phyloP scores from a whole-genome alignment of 495 filamentous ascomycete genomes.

The Tuber microsphaerosporum region DNA sequence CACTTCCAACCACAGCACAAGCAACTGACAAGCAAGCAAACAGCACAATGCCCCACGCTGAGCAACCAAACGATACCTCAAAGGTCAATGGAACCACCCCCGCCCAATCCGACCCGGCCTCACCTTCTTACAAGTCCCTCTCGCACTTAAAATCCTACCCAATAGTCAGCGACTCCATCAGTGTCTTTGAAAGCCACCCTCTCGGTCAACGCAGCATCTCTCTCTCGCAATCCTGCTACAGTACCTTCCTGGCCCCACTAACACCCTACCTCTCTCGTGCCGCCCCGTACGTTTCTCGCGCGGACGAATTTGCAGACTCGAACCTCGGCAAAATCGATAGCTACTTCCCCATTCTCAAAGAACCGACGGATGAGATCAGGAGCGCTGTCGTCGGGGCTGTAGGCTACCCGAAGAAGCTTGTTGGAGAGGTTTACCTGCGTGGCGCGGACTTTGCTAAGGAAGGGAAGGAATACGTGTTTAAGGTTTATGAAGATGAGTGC shows the following conservation, averaged over 20 bases:
- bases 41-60: slow-evolving; percentile 17
- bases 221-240: slow-evolving; percentile 61
- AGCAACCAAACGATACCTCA: slow-evolving; percentile 17
- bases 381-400: slow-evolving; percentile 57
- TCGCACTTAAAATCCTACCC: slow-evolving; percentile 84
- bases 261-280: slow-evolving; percentile 70
- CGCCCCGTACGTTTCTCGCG: slow-evolving; percentile 72
- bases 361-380: slow-evolving; percentile 71
- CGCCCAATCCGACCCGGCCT: slow-evolving; percentile 4
- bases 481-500: slow-evolving; percentile 65
- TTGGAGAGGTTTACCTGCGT: slow-evolving; percentile 33
- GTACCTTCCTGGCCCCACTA: slow-evolving; percentile 56
- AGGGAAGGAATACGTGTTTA: slow-evolving; percentile 66
- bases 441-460: slow-evolving; percentile 44
- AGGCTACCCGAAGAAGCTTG: slow-evolving; percentile 58
- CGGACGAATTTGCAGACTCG: slow-evolving; percentile 69
- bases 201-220: slow-evolving; percentile 74
- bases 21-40: not conserved
- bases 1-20: slow-evolving; percentile 3
- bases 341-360: slow-evolving; percentile 78
- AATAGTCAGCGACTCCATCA: slow-evolving; percentile 69
- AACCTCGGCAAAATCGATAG: slow-evolving; percentile 67
- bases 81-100: slow-evolving; percentile 22
- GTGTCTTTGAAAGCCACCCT: slow-evolving; percentile 67
- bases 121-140: slow-evolving; percentile 26